phyloP scores from a whole-genome alignment of 2,329 filamentous ascomycete species.

The Hypocrella siamensis region DNA sequence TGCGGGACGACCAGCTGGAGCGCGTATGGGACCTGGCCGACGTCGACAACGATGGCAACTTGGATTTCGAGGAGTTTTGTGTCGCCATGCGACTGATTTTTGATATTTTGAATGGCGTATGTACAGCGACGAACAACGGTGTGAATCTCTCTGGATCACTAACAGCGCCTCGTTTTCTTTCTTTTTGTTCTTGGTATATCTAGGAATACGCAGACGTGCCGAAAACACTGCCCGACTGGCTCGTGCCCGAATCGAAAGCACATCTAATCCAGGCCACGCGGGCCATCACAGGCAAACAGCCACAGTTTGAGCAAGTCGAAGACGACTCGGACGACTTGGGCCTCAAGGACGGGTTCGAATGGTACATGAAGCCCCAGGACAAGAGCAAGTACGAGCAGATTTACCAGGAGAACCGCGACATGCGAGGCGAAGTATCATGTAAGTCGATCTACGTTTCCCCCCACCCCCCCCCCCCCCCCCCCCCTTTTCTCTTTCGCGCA shows the following conservation, averaged over 20 bases:
- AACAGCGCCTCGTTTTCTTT: too few relatives aligned
- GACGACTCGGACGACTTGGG: slow-evolving; percentile 71
- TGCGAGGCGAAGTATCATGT: slow-evolving; percentile 73
- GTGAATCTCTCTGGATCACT: too few relatives aligned
- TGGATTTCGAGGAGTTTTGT: slow-evolving; percentile 99
- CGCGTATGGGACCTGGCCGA: slow-evolving; percentile 94
- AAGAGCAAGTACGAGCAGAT: slow-evolving; percentile 95
- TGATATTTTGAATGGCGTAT: slow-evolving; percentile 66
- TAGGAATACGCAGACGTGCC: slow-evolving; percentile 90
- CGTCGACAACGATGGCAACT: slow-evolving; percentile 90
- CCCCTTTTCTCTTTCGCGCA: not conserved
- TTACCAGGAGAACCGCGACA: slow-evolving; percentile 81
- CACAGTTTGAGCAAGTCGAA: slow-evolving; percentile 72
- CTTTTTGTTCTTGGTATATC: not conserved
- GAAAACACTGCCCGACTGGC: slow-evolving; percentile 74
- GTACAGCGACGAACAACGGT: too few relatives aligned
- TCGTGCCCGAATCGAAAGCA: slow-evolving; percentile 88
- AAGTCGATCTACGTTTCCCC: slow-evolving; percentile 15
- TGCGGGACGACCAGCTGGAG: slow-evolving; percentile 69
- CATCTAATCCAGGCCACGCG: slow-evolving; percentile 74
- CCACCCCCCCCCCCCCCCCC: not conserved
- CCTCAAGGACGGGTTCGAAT: slow-evolving; percentile 93
- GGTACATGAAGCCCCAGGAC: slow-evolving; percentile 93
- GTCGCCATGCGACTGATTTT: slow-evolving; percentile 98
- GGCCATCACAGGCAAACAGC: slow-evolving; percentile 63